phyloP scores from a whole-genome alignment of 257 asterid genomes.

The Anisodus acutangulus region DNA sequence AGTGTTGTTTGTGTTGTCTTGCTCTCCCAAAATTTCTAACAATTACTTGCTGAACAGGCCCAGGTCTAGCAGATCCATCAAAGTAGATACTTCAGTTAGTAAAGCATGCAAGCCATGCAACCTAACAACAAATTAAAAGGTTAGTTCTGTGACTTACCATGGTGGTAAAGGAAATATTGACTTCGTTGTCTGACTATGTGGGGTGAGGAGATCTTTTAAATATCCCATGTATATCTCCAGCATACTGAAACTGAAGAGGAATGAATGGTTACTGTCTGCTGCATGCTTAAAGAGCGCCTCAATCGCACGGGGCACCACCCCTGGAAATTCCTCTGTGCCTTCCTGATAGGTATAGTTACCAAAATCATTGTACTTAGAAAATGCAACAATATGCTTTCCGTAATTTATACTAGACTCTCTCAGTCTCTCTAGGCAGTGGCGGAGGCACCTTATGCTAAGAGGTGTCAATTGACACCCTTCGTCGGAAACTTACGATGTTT shows the following conservation, averaged over 20 bases:
- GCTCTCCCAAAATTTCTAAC: too few species aligned
- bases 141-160: conserved; percentile 23
- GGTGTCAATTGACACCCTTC: too few species aligned
- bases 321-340: conserved; percentile 34
- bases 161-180: conserved; percentile 26
- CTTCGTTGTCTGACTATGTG: conserved; percentile 9
- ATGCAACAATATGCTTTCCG: neutral
- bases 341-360: conserved; percentile 25
- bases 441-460: too few species aligned
- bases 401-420: neutral
- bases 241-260: conserved; percentile 32
- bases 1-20: too few species aligned
- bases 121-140: neutral
- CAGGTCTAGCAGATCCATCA: neutral
- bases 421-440: too few species aligned
- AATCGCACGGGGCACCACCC: conserved; percentile 32
- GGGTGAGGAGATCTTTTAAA: conserved; percentile 33
- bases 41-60: neutral
- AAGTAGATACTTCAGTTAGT: neutral
- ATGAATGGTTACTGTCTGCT: conserved; percentile 31
- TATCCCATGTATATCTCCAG: conserved; percentile 36
- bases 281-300: conserved; percentile 36
- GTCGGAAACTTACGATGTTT: too few species aligned
- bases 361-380: neutral
- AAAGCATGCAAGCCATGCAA: neutral